Base-by-base conservation (phyloP, 2,329 filamentous ascomycete species). In the Ophiosphaerella korrae region DNA sequence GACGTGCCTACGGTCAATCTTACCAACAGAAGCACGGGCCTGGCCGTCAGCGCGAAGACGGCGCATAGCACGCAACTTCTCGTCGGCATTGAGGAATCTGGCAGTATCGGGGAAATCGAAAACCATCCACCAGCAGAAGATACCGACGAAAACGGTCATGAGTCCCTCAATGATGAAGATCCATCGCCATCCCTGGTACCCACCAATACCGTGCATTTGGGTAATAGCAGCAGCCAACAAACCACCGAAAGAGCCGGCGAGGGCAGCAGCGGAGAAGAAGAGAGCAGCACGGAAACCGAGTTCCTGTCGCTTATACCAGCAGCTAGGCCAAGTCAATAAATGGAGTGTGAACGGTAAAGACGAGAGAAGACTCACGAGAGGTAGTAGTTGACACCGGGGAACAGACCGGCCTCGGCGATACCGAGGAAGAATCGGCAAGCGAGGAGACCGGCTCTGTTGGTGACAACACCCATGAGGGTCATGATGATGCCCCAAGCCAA, bases 21-120 rank as follows among this genome's bases (percentile, higher is more conserved):
- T 57, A 45, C 71, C 69, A 1, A 75, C 71, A 58, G 92, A 88
- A 49, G 86, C 78, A 7, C 84, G 82, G 0, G 84, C 88, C 1
- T 88, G 87, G 63, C 91, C 88, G 57, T 83, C 85, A 57, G 89
- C 86, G 2, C 81, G 80, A 1, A 92, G 78, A 0, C 89, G 83
- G 18, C 81, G 78, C 24, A 84, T 80, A 42, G 90, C 82, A 45
- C 81, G 84, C 0, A 78, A 75, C 4, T 84, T 76, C 61, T 82
- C 78, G 4, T 76, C 66, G 1, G 81, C 71, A 0, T 73, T 78
- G 13, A 88, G 74, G 50, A 87, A 87, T 1, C 76, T 74, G 3
- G 85, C 82, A 0, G 82, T 86, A 41, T 81, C 78, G 0, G 85
- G 85, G 56, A 86, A 87, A 66, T 88, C 84, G 55, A 86, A 79